Base-by-base conservation (phyloP, 257 asterid species). In the Rubia yunnanensis region DNA sequence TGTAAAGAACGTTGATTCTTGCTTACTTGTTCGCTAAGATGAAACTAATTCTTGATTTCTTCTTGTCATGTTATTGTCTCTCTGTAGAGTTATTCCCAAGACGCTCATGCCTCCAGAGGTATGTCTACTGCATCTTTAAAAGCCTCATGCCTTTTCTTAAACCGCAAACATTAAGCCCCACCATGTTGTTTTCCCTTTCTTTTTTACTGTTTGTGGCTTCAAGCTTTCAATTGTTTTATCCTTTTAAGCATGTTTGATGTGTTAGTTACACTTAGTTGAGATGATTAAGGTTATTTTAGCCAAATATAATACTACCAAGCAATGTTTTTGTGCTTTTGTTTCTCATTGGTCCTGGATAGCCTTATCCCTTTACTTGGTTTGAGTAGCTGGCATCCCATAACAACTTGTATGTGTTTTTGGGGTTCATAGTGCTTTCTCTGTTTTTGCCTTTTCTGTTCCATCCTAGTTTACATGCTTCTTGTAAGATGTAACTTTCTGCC, bases 41-140 rank as follows among this genome's bases (percentile, higher is more conserved):
- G 55, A 70, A 69, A 32, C 39, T 76, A 17, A 44, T 44, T 44
- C 22, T 44, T 44, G 52, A 44, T 44, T 44, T 44, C 20, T 44
- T 44, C 52, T 88, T 84, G 90, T 86, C 96, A 63, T 88, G 78
- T 84, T 83, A 67, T 79, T 86, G 86, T 87, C 83, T 73, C 65
- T 73, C 71, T 75, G 78, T 86, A 92, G 98, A 83, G 97, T 92
- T 74, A 92, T 92, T 87, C 98, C 98, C 95, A 92, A 92, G 96
- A 89, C 98, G 26, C 98, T 89, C 84, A 92, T 92, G 98, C 98
- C 98, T 74, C 83, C 82, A 84, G 98, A 89, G 98, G 98, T 92
- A 87, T 79, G 81, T 79, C 80, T 80, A 73, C 64, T 68, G 26
- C 76, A 69, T 65, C 75, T 71, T 57, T 66, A 67, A 73, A 76